phyloP scores from a whole-genome alignment of 2,329 filamentous ascomycete species.

The Penicillium aurantiogriseum region DNA sequence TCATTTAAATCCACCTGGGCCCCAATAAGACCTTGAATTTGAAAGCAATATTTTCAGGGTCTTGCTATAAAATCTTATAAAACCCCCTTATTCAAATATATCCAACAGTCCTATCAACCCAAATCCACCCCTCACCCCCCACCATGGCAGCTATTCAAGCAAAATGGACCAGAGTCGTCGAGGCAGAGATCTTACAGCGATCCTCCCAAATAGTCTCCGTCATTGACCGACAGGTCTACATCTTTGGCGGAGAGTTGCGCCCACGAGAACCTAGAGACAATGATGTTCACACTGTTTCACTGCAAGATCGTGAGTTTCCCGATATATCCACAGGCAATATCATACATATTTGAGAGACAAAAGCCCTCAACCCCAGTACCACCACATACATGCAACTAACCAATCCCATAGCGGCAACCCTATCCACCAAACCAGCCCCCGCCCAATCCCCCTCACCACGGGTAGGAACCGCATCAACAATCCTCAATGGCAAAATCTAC shows the following conservation, averaged over 20 bases:
- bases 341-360: background rate
- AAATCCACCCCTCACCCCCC: too few species aligned
- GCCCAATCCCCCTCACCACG: slow-evolving; percentile 59
- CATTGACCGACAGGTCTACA: slow-evolving; percentile 57
- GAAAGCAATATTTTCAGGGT: too few species aligned
- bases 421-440: background rate
- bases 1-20: too few species aligned
- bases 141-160: background rate
- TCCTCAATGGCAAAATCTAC: slow-evolving; percentile 70
- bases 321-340: background rate
- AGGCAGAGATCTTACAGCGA: slow-evolving; percentile 42
- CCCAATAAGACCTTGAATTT: too few species aligned
- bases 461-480: slow-evolving; percentile 69
- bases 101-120: background rate
- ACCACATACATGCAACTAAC: background rate
- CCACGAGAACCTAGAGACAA: slow-evolving; percentile 69
- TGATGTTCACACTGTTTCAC: slow-evolving; percentile 63
- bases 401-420: background rate
- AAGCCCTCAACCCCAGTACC: background rate
- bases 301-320: slow-evolving; percentile 36
- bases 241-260: slow-evolving; percentile 74
- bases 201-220: slow-evolving; percentile 72
- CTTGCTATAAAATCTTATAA: background rate
- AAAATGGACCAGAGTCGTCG: slow-evolving; percentile 20
- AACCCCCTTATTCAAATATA: background rate